Percentiles rank a stretch among this genome's conserved stretches.
These are phyloP conservation scores for Candida nitratophila DNA, from an alignment of 805 yeast genomes.

Conservation along the genomic window DNA sequence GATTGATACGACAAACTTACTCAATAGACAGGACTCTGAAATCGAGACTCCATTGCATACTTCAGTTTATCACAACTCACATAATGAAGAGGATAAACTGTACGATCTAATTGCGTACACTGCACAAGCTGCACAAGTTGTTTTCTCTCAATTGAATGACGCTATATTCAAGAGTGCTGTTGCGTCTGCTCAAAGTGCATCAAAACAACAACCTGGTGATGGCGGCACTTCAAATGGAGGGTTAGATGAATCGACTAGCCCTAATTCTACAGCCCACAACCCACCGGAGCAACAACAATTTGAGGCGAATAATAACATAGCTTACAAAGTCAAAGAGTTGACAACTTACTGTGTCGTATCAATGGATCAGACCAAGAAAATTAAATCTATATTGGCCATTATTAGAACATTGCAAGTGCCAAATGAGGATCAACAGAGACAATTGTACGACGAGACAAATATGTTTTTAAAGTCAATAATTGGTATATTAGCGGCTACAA, in stretches of 20 bases:
- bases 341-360: slow-evolving; percentile 72
- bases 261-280: neutral
- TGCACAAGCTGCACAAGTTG: slow-evolving; percentile 57
- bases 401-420: slow-evolving; percentile 28
- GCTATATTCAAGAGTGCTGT: slow-evolving; percentile 62
- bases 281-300: neutral
- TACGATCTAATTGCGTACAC: slow-evolving; percentile 23
- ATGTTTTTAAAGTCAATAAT: slow-evolving; percentile 76
- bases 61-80: slow-evolving; percentile 9
- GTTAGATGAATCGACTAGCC: slow-evolving; percentile 2
- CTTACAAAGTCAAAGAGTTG: slow-evolving; percentile 66
- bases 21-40: slow-evolving; percentile 23
- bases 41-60: slow-evolving; percentile 4
- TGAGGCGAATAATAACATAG: slow-evolving; percentile 27
- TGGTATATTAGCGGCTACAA: slow-evolving; percentile 76
- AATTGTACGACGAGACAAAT: slow-evolving; percentile 82
- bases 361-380: slow-evolving; percentile 70
- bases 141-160: slow-evolving; percentile 63
- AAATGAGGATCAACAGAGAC: slow-evolving; percentile 45
- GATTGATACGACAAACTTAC: slow-evolving; percentile 14
- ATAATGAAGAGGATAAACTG: slow-evolving; percentile 21
- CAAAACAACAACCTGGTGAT: slow-evolving; percentile 13
- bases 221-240: neutral
- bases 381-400: slow-evolving; percentile 46
- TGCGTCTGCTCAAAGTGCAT: slow-evolving; percentile 35